Base-by-base conservation (phyloP, 441 rosid genomes). In the Pelargonium australe region DNA sequence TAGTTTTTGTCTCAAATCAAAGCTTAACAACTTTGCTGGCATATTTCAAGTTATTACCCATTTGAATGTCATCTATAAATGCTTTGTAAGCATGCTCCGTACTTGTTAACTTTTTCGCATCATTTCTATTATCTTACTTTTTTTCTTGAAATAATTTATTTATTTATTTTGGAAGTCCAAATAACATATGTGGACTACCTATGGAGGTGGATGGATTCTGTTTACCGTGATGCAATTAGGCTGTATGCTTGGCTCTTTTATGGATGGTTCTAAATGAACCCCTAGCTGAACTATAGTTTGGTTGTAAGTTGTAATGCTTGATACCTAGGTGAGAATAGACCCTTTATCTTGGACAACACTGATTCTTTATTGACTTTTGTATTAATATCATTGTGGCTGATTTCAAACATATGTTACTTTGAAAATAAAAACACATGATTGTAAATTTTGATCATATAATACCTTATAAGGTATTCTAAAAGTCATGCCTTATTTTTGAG, bases 141-240 rank as follows among this genome's bases (percentile, higher is more conserved):
- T 60, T 2, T 60, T 25, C 31, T 25, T 25, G 3, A 25, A 25
- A 25, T 25, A 25, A 25, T 20, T 20, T 20, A 20, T 20, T 5
- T 17, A 25, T 1, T 58, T 58, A 58, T 58, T 58, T 19, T 58
- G 13, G 9, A 23, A 20, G 14, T 8, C 34, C 12, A 60, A 12
- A 23, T 60, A 60, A 60, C 16, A 51, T 51, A n/a, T n/a, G 57
- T 5, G 16, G 57, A 3, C 7, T 51, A 14, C 16, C 57, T 51
- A 51, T 60, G 64, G 37, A 60, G 64, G 64, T 60, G 64, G 64
- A 7, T 9, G 64, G 64, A 60, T 60, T 60, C 64, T 60, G 64
- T 23, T 60, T 60, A 10, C 25, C 64, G 25, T 60, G 64, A 23
- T 23, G 64, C 37, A 60, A 23, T 60, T 31, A 23, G 37, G 64